These are phyloP conservation scores for Trypanosoma grayi DNA, from an alignment of 208 protist genomes.

Conservation along the genomic window DNA sequence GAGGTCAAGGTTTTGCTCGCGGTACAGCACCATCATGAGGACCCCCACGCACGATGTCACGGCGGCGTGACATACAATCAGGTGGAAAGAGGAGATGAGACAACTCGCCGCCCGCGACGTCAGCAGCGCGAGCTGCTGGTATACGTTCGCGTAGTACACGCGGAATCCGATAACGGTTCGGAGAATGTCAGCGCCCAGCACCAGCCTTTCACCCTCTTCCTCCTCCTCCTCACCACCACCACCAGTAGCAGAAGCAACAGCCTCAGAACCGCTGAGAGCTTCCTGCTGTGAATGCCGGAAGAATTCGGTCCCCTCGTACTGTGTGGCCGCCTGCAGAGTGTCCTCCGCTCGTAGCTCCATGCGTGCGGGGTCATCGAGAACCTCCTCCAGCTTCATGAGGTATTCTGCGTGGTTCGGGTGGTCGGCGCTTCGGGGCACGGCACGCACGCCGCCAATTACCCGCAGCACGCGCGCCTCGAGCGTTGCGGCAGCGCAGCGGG, in stretches of 20 bases:
- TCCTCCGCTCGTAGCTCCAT: slow-evolving; percentile 53
- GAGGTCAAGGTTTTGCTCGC: slow-evolving; percentile 73
- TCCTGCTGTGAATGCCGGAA: slow-evolving; percentile 1
- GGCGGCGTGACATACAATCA: slow-evolving; percentile 78
- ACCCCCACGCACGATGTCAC: slow-evolving; percentile 69
- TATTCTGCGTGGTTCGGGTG: slow-evolving; percentile 83
- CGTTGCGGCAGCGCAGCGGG: slow-evolving; percentile 42
- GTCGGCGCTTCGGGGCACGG: slow-evolving; percentile 35
- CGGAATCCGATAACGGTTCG: slow-evolving; percentile 39
- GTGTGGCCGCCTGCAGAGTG: neutral
- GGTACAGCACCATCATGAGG: slow-evolving; percentile 85
- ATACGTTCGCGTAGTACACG: slow-evolving; percentile 84
- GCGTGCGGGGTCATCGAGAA: slow-evolving; percentile 69
- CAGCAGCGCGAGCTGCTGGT: slow-evolving; percentile 77
- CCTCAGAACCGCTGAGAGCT: no score
- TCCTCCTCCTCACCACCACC: neutral
- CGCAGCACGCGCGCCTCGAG: slow-evolving; percentile 54
- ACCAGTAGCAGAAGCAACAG: no score
- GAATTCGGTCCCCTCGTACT: slow-evolving; percentile 12
- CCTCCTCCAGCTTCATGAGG: slow-evolving; percentile 85
- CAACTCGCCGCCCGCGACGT: slow-evolving; percentile 60
- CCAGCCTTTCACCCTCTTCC: slow-evolving; percentile 1
- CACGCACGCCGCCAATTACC: slow-evolving; percentile 39
- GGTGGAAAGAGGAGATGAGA: slow-evolving; percentile 74
- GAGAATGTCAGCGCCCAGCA: slow-evolving; percentile 43